Conservation (phyloP, 192 early-diverging fungal species). For the Allomyces macrogynus region DNA sequence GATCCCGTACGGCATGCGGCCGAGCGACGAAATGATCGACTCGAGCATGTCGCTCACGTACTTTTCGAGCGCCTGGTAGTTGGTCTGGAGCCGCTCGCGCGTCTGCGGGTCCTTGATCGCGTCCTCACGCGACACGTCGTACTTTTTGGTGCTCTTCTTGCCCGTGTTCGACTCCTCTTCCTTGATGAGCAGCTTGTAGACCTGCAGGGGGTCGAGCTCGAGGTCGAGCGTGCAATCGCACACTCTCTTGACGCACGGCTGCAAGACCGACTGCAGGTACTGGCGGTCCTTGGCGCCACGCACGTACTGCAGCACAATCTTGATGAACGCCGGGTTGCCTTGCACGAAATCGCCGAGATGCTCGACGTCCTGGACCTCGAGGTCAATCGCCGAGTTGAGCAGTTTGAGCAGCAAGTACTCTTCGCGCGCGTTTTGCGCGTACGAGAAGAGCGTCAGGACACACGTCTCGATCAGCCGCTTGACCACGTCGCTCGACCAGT, state of each 20-base stretch:
- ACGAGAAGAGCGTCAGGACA: constrained; percentile 84
- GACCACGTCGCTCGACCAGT: constrained; percentile 34
- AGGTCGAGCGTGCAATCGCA: constrained; percentile 65
- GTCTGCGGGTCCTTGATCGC: constrained; percentile 68
- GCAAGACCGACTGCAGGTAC: constrained; percentile 67
- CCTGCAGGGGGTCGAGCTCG: constrained; percentile 69
- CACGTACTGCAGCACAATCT: constrained; percentile 79
- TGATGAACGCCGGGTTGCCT: constrained; percentile 93
- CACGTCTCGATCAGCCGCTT: constrained; percentile 75
- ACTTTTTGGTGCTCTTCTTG: constrained; percentile 45
- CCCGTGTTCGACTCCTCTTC: constrained; percentile 81
- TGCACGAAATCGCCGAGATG: constrained; percentile 77
- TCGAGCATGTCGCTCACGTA: constrained; percentile 65
- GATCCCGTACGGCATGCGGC: constrained; percentile 85
- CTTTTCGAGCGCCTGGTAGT: constrained; percentile 53
- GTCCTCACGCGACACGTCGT: constrained; percentile 57
- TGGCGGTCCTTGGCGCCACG: constrained; percentile 77
- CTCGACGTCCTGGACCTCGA: constrained; percentile 70
- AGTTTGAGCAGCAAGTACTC: constrained; percentile 89
- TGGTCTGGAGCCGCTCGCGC: constrained; percentile 37
- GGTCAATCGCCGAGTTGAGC: constrained; percentile 70
- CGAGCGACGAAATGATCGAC: constrained; percentile 56
- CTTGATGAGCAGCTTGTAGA: constrained; percentile 71
- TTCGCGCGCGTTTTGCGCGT: constrained; percentile 88
- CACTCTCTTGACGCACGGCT: constrained; percentile 59